Evolutionary conservation across 179 eudicot genomes (phyloP), one percentile per base, ranked within the genome.

Genomic region (Camellia oleifera): DNA sequence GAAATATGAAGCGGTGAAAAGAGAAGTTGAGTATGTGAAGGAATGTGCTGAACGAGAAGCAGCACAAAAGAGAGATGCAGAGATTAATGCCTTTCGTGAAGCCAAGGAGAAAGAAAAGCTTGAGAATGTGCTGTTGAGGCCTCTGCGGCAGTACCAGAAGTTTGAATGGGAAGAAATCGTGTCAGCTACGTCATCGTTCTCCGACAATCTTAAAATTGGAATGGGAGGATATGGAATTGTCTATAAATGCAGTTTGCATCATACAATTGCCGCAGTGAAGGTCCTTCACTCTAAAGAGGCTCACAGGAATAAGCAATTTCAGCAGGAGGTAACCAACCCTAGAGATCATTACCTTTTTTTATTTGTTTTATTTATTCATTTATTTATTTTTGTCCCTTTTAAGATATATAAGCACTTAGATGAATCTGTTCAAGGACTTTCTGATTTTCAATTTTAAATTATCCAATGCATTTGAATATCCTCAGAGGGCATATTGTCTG

Each of bases 171-270:
- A 92, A 73, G 99, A 96, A 73, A 92, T 94, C 40, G 88, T 82
- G 52, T 75, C 88, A 18, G 94, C 96, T 10, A 92, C 96, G 4
- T 90, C 88, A 62, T 89, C 91, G 4, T 92, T 96, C 65, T 86
- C 86, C 60, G 87, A 90, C 2, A 60, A 87, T 69, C 91, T 91
- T 77, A 91, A 84, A 77, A 88, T 96, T 52, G 98, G 99, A 80
- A 88, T 83, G 84, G 99, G 99, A 48, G 89, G 91, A 12, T 87
- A 87, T 81, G 99, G 99, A 79, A 85, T 90, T 53, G 97, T 96
- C 32, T 96, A 96, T 63, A 96, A 92, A 85, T 90, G 96, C 83
- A 87, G 84, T 87, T 88, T 92, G 78, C 97, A 89, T 83, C 95
- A 96, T 75, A 91, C 97, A 18, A 84, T 88, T 11, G 97, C 92